phyloP scores from a whole-genome alignment of 345 rosid genomes.

The Syzygium grande region DNA sequence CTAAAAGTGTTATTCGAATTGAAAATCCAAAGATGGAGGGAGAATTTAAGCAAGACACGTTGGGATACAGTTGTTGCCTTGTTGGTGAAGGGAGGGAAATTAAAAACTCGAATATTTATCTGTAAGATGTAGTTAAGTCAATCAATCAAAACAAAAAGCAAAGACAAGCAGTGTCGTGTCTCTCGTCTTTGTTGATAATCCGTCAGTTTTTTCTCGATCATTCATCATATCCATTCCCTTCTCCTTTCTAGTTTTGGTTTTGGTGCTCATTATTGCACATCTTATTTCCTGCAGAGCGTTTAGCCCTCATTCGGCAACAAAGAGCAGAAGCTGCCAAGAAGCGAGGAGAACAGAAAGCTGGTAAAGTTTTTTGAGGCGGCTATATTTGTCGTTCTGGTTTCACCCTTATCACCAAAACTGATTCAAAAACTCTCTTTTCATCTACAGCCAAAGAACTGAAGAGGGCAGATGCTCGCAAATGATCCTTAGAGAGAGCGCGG shows the following conservation, averaged over 20 bases:
- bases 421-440: neutral
- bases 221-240: neutral
- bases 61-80: neutral
- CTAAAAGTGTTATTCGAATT: constrained; percentile 62
- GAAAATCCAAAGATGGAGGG: constrained; percentile 46
- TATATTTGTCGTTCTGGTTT: neutral
- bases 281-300: neutral
- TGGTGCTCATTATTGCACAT: neutral
- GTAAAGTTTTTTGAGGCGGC: neutral
- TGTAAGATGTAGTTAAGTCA: neutral
- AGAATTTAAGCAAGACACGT: neutral
- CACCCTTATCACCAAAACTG: neutral
- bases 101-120: neutral
- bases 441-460: constrained; percentile 52
- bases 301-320: neutral
- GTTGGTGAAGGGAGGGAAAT: neutral
- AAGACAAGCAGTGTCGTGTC: neutral
- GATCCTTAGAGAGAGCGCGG: constrained; percentile 3
- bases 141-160: neutral
- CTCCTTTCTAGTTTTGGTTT: neutral
- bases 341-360: neutral
- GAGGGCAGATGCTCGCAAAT: constrained; percentile 56
- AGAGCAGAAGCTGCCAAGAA: neutral
- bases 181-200: neutral
- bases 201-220: neutral